Base-by-base conservation (phyloP, 805 yeast species). In the Metschnikowia noctiluminum region DNA sequence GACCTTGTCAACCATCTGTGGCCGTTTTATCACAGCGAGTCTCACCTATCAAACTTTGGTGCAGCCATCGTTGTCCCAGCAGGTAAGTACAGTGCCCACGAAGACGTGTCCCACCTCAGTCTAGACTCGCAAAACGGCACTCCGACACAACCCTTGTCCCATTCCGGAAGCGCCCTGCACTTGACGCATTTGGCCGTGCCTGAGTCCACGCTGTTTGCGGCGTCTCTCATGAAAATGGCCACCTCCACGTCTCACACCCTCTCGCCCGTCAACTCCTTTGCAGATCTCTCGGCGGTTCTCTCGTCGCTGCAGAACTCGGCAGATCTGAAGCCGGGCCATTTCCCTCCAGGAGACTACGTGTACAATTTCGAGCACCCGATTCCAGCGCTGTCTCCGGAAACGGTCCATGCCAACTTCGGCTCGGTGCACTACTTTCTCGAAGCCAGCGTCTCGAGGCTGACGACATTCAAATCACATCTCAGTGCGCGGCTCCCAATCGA, bases 291-390 rank as follows among this genome's bases (percentile, higher is more conserved):
- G 11, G 35, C 63, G 21, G 51, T 65, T 38, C 51, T 62, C 58
- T 39, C 63, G 13, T 53, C 58, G 32, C 55, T 55, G 48, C 62
- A 58, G 9, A 45, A 49, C 28, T 34, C 38, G 28, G 46, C 43
- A 15, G 39, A 38, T 35, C 43, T 28, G 61, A 65, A 46, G 27
- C 46, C 43, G 6, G 43, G 65, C 70, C 47, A 43, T 4, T 91
- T 92, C 57, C 73, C 77, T 21, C 89, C 96, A 0, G 99, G 98
- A 16, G 97, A 91, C 60, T 94, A 94, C 62, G 77, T 89, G 40
- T 94, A 92, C 71, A 86, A 89, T 50, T 92, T 94, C 65, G 99
- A 94, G 65, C 88, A 90, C 50, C 85, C 95, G 6, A 74, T 94
- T 28, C 92, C 88, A 6, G 79, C 91, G 10, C 81, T 87, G 12